These are phyloP conservation scores for Anisogramma anomala DNA, from an alignment of 2,329 filamentous ascomycete genomes.

Conservation along the genomic window DNA sequence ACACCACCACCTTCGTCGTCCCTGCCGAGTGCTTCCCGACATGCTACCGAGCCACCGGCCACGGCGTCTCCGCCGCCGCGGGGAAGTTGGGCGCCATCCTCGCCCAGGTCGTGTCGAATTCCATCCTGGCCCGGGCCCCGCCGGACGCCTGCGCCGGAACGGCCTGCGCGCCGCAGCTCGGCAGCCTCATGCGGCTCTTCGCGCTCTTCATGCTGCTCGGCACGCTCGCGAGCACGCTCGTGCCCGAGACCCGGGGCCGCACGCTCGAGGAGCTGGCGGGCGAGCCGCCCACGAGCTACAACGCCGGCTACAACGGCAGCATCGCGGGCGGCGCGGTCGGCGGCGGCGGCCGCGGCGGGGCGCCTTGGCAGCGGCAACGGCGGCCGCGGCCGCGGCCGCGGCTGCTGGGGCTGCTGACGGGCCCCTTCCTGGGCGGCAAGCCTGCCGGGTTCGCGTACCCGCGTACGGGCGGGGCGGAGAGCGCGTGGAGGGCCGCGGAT, in stretches of 20 bases:
- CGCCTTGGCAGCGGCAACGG: slow-evolving; percentile 6
- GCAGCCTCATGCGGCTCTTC: slow-evolving; percentile 67
- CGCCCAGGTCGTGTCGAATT: slow-evolving; percentile 53
- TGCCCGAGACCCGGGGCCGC: slow-evolving; percentile 65
- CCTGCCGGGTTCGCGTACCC: slow-evolving; percentile 41
- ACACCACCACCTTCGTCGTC: slow-evolving; percentile 54
- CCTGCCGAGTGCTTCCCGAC: slow-evolving; percentile 56
- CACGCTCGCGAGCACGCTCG: slow-evolving; percentile 55
- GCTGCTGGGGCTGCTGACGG: slow-evolving; percentile 27
- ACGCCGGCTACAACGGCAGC: slow-evolving; percentile 39
- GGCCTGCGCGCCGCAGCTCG: slow-evolving; percentile 46
- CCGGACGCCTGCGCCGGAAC: slow-evolving; percentile 36
- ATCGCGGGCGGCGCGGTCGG: slow-evolving; percentile 26
- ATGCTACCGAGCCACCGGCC: slow-evolving; percentile 48
- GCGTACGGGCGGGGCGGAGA: slow-evolving; percentile 18
- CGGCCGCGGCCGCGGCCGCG: slow-evolving; percentile 30
- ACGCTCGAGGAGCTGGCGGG: slow-evolving; percentile 62
- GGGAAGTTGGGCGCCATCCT: slow-evolving; percentile 59
- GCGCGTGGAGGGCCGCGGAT: slow-evolving; percentile 17
- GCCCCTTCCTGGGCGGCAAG: slow-evolving; percentile 37
- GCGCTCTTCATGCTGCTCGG: slow-evolving; percentile 71
- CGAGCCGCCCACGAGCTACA: slow-evolving; percentile 50
- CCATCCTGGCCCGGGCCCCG: slow-evolving; percentile 47
- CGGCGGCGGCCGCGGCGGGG: slow-evolving; percentile 4
- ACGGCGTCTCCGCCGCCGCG: slow-evolving; percentile 54